Evolutionary conservation across 2,329 filamentous ascomycete genomes (phyloP).

Genomic region (Ophiosphaerella narmari): DNA sequence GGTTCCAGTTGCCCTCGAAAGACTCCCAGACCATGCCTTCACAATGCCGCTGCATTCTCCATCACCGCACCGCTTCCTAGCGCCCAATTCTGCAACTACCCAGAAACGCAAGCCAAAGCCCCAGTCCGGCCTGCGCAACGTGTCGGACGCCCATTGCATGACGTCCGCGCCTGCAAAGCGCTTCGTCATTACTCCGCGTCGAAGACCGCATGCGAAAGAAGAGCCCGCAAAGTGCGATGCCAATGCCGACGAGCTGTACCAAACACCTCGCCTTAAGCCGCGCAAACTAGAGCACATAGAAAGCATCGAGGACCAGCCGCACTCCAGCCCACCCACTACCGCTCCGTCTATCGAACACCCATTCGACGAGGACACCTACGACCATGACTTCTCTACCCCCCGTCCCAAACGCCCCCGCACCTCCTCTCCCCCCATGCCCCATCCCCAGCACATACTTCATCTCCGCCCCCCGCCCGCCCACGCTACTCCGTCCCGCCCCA

Average conservation of each 20-base stretch:
- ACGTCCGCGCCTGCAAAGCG: conserved; percentile 38
- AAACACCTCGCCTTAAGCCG: conserved; percentile 21
- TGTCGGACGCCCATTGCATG: conserved; percentile 16
- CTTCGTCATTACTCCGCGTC: conserved; percentile 33
- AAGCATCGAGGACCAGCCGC: conserved; percentile 39
- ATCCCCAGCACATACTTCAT: conserved; percentile 11
- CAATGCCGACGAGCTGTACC: conserved; percentile 1
- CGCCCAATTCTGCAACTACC: conserved; percentile 18
- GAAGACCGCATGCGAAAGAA: conserved; percentile 1
- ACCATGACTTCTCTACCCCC: conserved; percentile 38
- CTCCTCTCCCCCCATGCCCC: conserved; percentile 8
- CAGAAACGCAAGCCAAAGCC: conserved; percentile 27
- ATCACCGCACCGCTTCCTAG: conserved; percentile 43
- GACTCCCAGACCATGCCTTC: conserved; percentile 8
- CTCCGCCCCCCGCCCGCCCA: conserved; percentile 10
- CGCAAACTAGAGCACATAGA: conserved; percentile 33
- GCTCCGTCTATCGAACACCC: conserved; percentile 20
- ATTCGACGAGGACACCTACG: conserved; percentile 13
- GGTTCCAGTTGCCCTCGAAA: not conserved
- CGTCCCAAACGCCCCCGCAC: conserved; percentile 34
- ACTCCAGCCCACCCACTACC: conserved; percentile 23
- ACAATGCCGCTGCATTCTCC: conserved; percentile 35
- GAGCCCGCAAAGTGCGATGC: conserved; percentile 4
- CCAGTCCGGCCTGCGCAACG: conserved; percentile 29
- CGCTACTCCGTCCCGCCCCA: conserved; percentile 32